phyloP scores from a whole-genome alignment of 2,329 filamentous ascomycete genomes.

The Lizonia empirigonia region DNA sequence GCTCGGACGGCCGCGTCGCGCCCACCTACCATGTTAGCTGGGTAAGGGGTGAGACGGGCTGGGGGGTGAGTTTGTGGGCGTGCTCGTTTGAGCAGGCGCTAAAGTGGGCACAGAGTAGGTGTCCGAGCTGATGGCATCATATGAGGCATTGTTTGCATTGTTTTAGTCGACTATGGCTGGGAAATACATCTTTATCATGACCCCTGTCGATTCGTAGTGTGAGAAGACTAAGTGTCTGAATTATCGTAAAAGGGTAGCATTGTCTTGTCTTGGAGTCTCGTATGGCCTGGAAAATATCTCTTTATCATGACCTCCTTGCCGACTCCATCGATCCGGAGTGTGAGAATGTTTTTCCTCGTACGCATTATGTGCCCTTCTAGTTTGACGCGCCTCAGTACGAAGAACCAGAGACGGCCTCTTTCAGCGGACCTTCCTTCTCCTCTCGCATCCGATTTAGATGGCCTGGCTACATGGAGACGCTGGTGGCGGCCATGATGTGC shows the following conservation, averaged over 20 bases:
- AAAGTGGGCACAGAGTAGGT: constrained; percentile 1
- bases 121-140: constrained; percentile 1
- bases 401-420: constrained; percentile 13
- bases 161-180: too few relatives aligned
- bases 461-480: constrained; percentile 20
- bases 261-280: too few relatives aligned
- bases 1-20: constrained; percentile 1
- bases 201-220: too few relatives aligned
- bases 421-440: constrained; percentile 7
- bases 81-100: constrained; percentile 2
- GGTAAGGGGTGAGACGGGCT: constrained; percentile 10
- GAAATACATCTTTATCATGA: too few relatives aligned
- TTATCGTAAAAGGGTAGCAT: too few relatives aligned
- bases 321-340: too few relatives aligned
- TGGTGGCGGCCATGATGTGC: constrained; percentile 34
- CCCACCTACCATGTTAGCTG: constrained; percentile 14
- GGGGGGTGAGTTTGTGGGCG: constrained; percentile 11
- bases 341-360: too few relatives aligned
- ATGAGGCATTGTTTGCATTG: constrained; percentile 13
- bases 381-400: constrained; percentile 6
- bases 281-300: too few relatives aligned
- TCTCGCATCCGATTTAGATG: constrained; percentile 40
- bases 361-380: constrained; percentile 1
- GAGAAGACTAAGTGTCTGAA: too few relatives aligned
- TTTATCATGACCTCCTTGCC: too few relatives aligned